Conservation (phyloP, 2,329 filamentous ascomycete species). For the Teratosphaeria viscida region DNA sequence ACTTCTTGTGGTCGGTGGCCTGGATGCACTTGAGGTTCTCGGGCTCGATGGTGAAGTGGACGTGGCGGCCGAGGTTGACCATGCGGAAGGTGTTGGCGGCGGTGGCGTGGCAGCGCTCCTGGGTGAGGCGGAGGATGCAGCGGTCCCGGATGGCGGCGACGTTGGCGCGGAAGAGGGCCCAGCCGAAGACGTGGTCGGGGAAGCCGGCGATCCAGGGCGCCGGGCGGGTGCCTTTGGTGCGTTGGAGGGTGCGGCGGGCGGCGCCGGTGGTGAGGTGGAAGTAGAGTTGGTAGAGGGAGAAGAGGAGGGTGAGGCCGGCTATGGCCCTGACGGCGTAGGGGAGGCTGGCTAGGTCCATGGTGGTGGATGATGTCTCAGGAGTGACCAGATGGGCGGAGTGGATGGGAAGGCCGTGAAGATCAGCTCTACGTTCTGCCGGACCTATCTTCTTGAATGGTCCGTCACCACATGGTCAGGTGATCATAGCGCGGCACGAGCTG, state of each 20-base stretch:
- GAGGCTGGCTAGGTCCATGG: constrained; percentile 9
- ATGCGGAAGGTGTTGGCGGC: constrained; percentile 31
- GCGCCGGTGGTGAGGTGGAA: constrained; percentile 26
- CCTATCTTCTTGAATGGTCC: too few relatives aligned
- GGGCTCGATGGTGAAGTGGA: constrained; percentile 35
- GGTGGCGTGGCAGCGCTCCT: constrained; percentile 23
- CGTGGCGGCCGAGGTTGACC: constrained; percentile 19
- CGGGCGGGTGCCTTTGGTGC: constrained; percentile 38
- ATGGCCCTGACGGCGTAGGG: constrained; percentile 13
- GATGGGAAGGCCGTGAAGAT: too few relatives aligned
- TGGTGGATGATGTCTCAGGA: not conserved
- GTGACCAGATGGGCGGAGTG: too few relatives aligned
- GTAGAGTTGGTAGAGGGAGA: constrained; percentile 27
- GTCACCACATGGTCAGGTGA: too few relatives aligned
- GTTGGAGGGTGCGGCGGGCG: constrained; percentile 28
- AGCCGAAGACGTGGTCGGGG: constrained; percentile 45
- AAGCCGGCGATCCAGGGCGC: constrained; percentile 37
- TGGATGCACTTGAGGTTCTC: constrained; percentile 40
- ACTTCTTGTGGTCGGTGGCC: constrained; percentile 38
- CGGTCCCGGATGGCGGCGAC: constrained; percentile 28
- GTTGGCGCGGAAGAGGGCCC: constrained; percentile 38
- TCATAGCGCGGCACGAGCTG: too few relatives aligned
- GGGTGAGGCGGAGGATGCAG: constrained; percentile 26
- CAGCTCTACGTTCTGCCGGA: too few relatives aligned
- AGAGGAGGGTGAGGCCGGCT: constrained; percentile 21